Evolutionary conservation across 1,139 yeast species (phyloP).

Genomic region (Hyphopichia burtonii): DNA sequence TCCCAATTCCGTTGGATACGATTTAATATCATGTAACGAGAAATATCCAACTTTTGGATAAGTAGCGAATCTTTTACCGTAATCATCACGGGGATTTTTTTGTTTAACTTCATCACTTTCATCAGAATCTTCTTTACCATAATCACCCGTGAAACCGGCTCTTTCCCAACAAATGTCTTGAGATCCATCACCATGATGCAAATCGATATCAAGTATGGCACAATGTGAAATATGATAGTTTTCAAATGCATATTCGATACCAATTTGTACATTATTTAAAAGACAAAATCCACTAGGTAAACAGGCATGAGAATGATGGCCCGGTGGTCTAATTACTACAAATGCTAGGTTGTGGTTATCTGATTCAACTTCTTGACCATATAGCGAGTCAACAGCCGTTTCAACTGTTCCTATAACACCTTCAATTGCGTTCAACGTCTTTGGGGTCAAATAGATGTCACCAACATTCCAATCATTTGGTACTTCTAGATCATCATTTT

Average conservation of each 20-base stretch:
- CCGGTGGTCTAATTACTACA: conserved; percentile 79
- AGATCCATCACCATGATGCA: conserved; percentile 92
- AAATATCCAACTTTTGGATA: conserved; percentile 77
- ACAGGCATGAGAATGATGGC: conserved; percentile 87
- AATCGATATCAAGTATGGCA: conserved; percentile 77
- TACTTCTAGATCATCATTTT: conserved; percentile 63
- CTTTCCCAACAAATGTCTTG: conserved; percentile 87
- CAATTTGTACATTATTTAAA: conserved; percentile 79
- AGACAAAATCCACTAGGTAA: conserved; percentile 87
- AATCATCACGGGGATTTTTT: conserved; percentile 43
- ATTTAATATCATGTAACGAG: conserved; percentile 81
- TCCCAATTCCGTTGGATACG: conserved; percentile 82
- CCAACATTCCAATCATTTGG: conserved; percentile 85
- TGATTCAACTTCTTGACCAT: conserved; percentile 18
- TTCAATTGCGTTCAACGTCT: conserved; percentile 69
- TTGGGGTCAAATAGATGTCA: conserved; percentile 72
- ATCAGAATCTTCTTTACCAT: conserved; percentile 46
- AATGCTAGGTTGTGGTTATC: conserved; percentile 57
- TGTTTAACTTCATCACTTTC: conserved; percentile 17
- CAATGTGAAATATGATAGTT: conserved; percentile 73
- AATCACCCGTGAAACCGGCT: conserved; percentile 59
- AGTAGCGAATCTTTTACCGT: conserved; percentile 52
- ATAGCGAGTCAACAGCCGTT: conserved; percentile 63
- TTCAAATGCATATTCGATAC: conserved; percentile 73
- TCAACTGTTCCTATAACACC: conserved; percentile 83